Evolutionary conservation across 2,329 filamentous ascomycete species (phyloP).

Genomic region (Myriosclerotinia scirpicola): DNA sequence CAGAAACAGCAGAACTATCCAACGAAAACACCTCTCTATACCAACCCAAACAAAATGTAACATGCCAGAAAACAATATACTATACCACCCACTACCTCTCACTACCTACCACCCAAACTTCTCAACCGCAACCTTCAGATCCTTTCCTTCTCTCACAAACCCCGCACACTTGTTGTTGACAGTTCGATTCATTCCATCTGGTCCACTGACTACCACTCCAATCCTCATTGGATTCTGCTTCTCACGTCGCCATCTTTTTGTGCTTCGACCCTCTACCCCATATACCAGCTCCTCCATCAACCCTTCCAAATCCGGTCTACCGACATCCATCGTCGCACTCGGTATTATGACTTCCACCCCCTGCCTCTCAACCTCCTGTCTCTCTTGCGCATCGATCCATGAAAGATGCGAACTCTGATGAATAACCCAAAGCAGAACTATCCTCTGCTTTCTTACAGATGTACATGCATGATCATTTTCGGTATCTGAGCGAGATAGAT

Average conservation of each 20-base stretch:
- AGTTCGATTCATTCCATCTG: conserved; percentile 59
- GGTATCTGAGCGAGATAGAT: conserved; percentile 27
- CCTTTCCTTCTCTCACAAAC: conserved; percentile 48
- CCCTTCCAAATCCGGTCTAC: conserved; percentile 52
- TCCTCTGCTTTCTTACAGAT: conserved; percentile 37
- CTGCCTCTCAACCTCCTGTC: conserved; percentile 50
- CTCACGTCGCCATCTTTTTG: conserved; percentile 27
- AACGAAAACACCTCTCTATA: not conserved
- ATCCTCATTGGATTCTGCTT: conserved; percentile 42
- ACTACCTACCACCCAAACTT: conserved; percentile 64
- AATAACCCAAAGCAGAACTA: conserved; percentile 60
- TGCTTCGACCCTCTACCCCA: not conserved
- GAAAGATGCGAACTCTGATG: conserved; percentile 52
- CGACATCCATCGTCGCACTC: conserved; percentile 53
- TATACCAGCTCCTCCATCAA: conserved; percentile 45
- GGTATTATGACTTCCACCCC: conserved; percentile 56
- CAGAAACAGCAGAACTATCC: no score
- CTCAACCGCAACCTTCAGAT: conserved; percentile 58
- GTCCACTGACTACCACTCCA: conserved; percentile 60
- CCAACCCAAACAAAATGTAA: not conserved
- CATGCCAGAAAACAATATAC: not conserved
- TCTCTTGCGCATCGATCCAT: conserved; percentile 53
- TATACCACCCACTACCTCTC: no score
- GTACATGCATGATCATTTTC: conserved; percentile 20
- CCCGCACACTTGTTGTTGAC: conserved; percentile 59